Percentiles rank a stretch among this genome's conserved stretches.
Conservation (phyloP, 768 basidiomycete species). For the Boletus reticuloceps region DNA sequence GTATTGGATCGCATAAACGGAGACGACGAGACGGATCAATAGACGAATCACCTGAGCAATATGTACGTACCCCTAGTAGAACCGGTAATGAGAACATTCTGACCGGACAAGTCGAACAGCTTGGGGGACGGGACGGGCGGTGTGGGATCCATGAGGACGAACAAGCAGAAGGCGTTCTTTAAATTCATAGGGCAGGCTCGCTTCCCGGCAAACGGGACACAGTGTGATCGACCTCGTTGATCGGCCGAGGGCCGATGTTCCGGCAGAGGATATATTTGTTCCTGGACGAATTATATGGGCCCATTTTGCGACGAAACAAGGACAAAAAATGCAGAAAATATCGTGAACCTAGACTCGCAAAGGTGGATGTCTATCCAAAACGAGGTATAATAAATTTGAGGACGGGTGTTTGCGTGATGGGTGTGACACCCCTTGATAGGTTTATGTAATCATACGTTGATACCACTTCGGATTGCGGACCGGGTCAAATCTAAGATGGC, state of each 20-base stretch:
- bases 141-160: constrained; percentile 48
- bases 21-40: not conserved
- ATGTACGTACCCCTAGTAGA: constrained; percentile 63
- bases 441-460: constrained; percentile 29
- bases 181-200: constrained; percentile 13
- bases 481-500: constrained; percentile 26
- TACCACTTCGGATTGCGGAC: constrained; percentile 31
- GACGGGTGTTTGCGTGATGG: constrained; percentile 25
- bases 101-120: constrained; percentile 66
- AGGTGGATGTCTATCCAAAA: constrained; percentile 17
- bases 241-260: constrained; percentile 32
- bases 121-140: constrained; percentile 47
- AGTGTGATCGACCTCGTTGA: constrained; percentile 29
- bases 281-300: not conserved
- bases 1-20: constrained; percentile 13
- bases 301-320: constrained; percentile 4
- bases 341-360: constrained; percentile 11
- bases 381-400: constrained; percentile 20
- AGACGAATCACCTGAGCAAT: constrained; percentile 5
- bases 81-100: constrained; percentile 78
- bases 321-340: constrained; percentile 9
- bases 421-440: constrained; percentile 21
- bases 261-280: constrained; percentile 11
- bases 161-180: constrained; percentile 14
- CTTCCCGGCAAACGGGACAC: constrained; percentile 1